Evolutionary conservation across 2,329 filamentous ascomycete species (phyloP).

Genomic region (Aspergillus puulaauensis): DNA sequence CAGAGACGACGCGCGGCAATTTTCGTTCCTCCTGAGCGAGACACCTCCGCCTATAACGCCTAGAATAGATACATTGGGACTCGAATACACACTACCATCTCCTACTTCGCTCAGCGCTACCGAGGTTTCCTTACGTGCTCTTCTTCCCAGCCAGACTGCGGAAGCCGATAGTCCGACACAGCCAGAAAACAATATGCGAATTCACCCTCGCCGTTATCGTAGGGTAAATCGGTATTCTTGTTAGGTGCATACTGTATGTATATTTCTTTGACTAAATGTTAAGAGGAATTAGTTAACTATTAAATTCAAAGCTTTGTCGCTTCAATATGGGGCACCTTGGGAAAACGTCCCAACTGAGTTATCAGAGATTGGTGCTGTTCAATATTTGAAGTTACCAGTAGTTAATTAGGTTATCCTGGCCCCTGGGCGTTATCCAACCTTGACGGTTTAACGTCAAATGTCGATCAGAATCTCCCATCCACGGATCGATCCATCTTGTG

Average conservation of each 20-base stretch:
- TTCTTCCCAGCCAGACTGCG: not conserved
- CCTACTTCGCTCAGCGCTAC: constrained; percentile 5
- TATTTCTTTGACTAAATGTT: too few relatives aligned
- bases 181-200: not conserved
- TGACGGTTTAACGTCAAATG: too few relatives aligned
- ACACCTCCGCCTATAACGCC: not conserved
- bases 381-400: too few relatives aligned
- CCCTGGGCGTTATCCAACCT: too few relatives aligned
- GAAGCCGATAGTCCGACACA: not conserved
- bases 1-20: not conserved
- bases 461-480: too few relatives aligned
- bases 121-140: constrained; percentile 1
- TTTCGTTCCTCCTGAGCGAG: not conserved
- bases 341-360: too few relatives aligned
- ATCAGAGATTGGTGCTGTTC: too few relatives aligned
- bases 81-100: not conserved
- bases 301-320: too few relatives aligned
- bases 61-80: not conserved
- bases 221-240: not conserved
- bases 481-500: too few relatives aligned
- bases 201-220: not conserved
- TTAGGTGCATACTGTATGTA: not conserved
- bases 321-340: too few relatives aligned
- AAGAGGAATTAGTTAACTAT: too few relatives aligned
- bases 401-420: too few relatives aligned